phyloP scores from a whole-genome alignment of 768 basidiomycete species.

The Mycena metata region DNA sequence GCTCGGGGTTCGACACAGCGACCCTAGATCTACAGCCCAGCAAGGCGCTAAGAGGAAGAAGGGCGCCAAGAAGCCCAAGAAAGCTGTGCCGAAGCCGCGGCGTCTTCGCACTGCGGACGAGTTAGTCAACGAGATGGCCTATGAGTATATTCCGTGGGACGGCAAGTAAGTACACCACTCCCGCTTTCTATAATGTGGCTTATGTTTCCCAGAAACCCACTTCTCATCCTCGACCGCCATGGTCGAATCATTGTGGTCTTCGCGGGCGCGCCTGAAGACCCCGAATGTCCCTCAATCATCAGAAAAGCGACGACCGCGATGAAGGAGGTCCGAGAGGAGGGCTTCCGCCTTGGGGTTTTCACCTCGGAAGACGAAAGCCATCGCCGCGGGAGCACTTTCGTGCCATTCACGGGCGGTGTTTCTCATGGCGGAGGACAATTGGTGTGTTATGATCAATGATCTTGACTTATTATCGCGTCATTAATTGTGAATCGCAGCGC shows the following conservation, averaged over 20 bases:
- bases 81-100: too few relatives aligned
- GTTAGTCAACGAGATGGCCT: neutral
- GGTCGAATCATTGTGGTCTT: conserved; percentile 25
- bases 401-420: conserved; percentile 38
- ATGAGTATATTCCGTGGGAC: conserved; percentile 7
- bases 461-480: neutral
- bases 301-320: conserved; percentile 13
- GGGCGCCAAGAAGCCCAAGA: neutral
- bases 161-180: conserved; percentile 16
- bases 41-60: neutral
- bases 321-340: too few relatives aligned
- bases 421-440: conserved; percentile 48
- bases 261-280: conserved; percentile 33
- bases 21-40: too few relatives aligned
- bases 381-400: conserved; percentile 41
- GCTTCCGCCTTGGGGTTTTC: conserved; percentile 6
- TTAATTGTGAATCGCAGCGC: neutral
- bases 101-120: neutral
- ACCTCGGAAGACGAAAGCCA: conserved; percentile 21
- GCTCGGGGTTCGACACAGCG: neutral
- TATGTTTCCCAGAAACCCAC: neutral
- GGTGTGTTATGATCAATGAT: neutral
- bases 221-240: conserved; percentile 25
- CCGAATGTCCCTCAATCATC: conserved; percentile 9
- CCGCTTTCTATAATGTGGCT: neutral